These are phyloP conservation scores for Penicillium sp. DNA, from an alignment of 2,329 filamentous ascomycete species.

Conservation along the genomic window DNA sequence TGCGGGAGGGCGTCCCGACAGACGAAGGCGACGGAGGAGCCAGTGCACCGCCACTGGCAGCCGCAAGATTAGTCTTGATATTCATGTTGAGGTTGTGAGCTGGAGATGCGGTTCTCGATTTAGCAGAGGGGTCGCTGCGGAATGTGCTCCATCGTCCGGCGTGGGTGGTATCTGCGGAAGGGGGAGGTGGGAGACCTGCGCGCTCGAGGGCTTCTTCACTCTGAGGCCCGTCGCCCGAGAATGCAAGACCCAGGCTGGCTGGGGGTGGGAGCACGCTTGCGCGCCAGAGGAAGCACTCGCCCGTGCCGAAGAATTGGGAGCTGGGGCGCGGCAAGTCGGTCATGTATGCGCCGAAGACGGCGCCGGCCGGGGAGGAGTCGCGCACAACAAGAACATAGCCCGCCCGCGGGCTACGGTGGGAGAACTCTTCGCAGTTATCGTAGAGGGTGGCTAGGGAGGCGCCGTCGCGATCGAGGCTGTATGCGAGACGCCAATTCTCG, in stretches of 20 bases:
- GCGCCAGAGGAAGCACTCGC: constrained; percentile 92
- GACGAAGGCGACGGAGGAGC: constrained; percentile 26
- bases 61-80: constrained; percentile 25
- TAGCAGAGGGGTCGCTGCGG: constrained; percentile 36
- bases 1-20: constrained; percentile 30
- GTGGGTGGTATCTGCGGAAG: constrained; percentile 64
- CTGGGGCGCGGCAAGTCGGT: constrained; percentile 81
- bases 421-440: constrained; percentile 67
- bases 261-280: constrained; percentile 61
- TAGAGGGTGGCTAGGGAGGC: constrained; percentile 86
- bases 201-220: constrained; percentile 48
- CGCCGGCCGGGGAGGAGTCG: constrained; percentile 56
- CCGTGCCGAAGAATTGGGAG: constrained; percentile 88
- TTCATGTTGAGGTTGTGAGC: constrained; percentile 24
- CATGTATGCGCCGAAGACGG: constrained; percentile 86
- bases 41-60: constrained; percentile 24
- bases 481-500: constrained; percentile 81
- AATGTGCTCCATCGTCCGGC: constrained; percentile 60
- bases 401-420: constrained; percentile 64
- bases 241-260: constrained; percentile 8
- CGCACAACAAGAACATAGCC: constrained; percentile 87
- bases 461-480: constrained; percentile 89
- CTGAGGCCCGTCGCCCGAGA: constrained; percentile 17
- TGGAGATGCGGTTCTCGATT: constrained; percentile 19
- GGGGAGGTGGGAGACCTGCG: constrained; percentile 65